Conservation (phyloP, 257 asterid genomes). For the Solanum okadae region DNA sequence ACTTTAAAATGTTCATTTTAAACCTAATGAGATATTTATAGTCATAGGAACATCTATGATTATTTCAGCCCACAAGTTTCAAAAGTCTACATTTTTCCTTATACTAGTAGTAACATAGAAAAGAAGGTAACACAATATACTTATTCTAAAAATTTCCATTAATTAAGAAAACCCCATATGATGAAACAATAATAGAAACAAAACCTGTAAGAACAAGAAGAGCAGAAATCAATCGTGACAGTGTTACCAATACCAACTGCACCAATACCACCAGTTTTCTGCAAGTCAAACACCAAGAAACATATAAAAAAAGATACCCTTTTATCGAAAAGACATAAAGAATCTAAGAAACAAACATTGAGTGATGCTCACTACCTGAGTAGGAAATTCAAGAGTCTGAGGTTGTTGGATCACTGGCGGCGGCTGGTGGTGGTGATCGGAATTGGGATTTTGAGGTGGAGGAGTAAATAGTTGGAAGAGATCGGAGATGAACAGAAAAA, state of each 20-base stretch:
- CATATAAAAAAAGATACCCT: neutral
- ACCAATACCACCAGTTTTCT: slow-evolving; percentile 50
- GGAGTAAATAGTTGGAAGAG: slow-evolving; percentile 65
- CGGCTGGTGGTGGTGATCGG: slow-evolving; percentile 28
- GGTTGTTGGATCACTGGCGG: slow-evolving; percentile 39
- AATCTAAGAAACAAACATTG: neutral
- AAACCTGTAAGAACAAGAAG: slow-evolving; percentile 92
- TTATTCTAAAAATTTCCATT: neutral
- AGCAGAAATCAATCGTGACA: slow-evolving; percentile 72
- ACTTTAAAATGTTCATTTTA: neutral
- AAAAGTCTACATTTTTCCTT: neutral
- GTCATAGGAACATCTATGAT: neutral
- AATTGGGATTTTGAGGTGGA: slow-evolving; percentile 56
- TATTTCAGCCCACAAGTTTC: neutral
- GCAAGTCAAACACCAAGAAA: slow-evolving; percentile 10
- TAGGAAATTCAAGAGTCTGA: slow-evolving; percentile 48
- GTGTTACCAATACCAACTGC: slow-evolving; percentile 69
- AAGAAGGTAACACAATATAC: neutral
- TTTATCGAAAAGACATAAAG: neutral
- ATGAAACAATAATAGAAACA: neutral
- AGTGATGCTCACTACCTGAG: slow-evolving; percentile 39
- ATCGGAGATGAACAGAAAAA: slow-evolving; percentile 81
- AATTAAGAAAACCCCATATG: neutral
- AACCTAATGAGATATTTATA: neutral
- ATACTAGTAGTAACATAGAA: neutral